A percentile compares a stretch with the other conserved stretches of the same genome.
Evolutionary conservation across 495 filamentous ascomycete genomes (phyloP).

Genomic region (Evansstolkia leycettana): DNA sequence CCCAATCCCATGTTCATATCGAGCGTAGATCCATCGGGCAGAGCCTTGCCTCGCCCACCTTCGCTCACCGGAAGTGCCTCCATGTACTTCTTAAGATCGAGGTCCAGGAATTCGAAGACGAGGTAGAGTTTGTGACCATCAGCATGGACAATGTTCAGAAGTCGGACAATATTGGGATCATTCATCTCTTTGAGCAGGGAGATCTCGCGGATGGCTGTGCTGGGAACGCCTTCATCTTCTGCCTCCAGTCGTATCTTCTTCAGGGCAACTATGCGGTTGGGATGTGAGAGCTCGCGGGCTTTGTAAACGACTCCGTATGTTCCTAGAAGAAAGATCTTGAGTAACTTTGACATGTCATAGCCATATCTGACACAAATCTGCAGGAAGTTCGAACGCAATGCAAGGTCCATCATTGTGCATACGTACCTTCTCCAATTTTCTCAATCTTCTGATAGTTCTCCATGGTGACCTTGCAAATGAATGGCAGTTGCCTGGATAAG

Average conservation of each 20-base stretch:
- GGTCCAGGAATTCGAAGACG: conserved; percentile 88
- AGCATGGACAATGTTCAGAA: conserved; percentile 91
- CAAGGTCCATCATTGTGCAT: conserved; percentile 3
- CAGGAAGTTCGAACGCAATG: conserved; percentile 6
- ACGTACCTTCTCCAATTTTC: conserved; percentile 93
- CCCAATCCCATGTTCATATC: conserved; percentile 69
- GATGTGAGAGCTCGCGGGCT: conserved; percentile 66
- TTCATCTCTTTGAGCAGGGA: conserved; percentile 94
- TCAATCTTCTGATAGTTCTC: conserved; percentile 99
- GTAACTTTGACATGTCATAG: background rate
- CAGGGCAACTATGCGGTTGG: conserved; percentile 76
- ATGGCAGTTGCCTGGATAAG: too few relatives aligned
- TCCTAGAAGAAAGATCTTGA: conserved; percentile 33
- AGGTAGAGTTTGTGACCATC: conserved; percentile 95
- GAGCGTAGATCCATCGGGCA: conserved; percentile 66
- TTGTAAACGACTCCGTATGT: conserved; percentile 94
- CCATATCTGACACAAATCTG: too few relatives aligned
- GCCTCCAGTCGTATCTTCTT: conserved; percentile 98
- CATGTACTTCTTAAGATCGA: conserved; percentile 98
- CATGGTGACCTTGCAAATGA: conserved; percentile 41
- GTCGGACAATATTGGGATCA: conserved; percentile 84
- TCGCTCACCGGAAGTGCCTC: conserved; percentile 85
- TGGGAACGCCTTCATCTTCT: conserved; percentile 94
- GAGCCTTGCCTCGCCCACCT: conserved; percentile 76
- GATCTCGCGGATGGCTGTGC: conserved; percentile 94